phyloP scores from a whole-genome alignment of 73 alveolate species.

The Tetrahymena borealis region DNA sequence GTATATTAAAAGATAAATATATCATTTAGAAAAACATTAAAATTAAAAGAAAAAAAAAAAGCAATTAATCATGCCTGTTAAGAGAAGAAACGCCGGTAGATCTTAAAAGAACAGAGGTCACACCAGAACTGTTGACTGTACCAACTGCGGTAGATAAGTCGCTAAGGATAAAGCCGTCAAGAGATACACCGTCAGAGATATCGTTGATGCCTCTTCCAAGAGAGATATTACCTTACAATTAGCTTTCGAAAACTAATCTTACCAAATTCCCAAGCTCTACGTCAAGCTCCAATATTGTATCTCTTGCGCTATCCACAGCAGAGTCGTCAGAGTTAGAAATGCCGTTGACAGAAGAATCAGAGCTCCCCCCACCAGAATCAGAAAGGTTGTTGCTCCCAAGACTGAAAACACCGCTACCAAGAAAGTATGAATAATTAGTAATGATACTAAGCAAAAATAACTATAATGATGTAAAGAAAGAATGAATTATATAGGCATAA shows the following conservation, averaged over 20 bases:
- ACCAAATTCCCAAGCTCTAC: background rate
- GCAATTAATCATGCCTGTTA: conserved; percentile 59
- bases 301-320: conserved; percentile 93
- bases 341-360: conserved; percentile 68
- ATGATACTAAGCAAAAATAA: background rate
- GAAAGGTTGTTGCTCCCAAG: background rate
- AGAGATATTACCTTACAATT: conserved; percentile 88
- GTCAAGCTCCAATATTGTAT: conserved; percentile 62
- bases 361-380: conserved; percentile 5
- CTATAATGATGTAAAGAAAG: background rate
- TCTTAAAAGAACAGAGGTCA: conserved; percentile 96
- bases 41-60: conserved; percentile 17
- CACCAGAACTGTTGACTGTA: conserved; percentile 90
- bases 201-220: conserved; percentile 97
- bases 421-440: background rate
- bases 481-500: background rate
- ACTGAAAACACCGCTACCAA: background rate
- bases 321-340: conserved; percentile 89
- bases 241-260: conserved; percentile 54
- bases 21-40: conserved; percentile 16
- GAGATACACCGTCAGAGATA: conserved; percentile 83
- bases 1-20: conserved; percentile 2
- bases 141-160: conserved; percentile 92
- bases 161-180: conserved; percentile 97
- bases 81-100: conserved; percentile 98